Percentiles rank a stretch among this genome's conserved stretches.
phyloP scores from a whole-genome alignment of 2,329 filamentous ascomycete genomes.

The Claviceps cyperi region DNA sequence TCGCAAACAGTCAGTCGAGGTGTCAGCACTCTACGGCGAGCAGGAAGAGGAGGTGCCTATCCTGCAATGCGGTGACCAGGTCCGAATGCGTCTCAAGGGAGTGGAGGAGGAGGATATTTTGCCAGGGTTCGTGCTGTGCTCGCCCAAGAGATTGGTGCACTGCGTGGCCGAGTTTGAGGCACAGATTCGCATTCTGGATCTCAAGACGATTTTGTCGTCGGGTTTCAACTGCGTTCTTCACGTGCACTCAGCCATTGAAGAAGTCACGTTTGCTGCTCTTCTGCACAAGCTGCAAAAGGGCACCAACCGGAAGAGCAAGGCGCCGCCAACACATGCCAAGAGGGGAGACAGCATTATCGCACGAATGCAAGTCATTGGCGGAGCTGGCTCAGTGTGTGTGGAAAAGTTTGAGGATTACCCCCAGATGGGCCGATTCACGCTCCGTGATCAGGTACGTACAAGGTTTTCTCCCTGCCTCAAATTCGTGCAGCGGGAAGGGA shows the following conservation, averaged over 20 bases:
- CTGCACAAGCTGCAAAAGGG: conserved; percentile 94
- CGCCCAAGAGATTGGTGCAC: conserved; percentile 84
- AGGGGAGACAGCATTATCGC: conserved; percentile 77
- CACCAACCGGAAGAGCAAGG: conserved; percentile 85
- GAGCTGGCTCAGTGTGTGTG: conserved; percentile 75
- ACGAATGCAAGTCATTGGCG: conserved; percentile 72
- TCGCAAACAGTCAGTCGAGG: conserved; percentile 66
- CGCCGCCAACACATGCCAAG: conserved; percentile 81
- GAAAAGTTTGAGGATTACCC: conserved; percentile 94
- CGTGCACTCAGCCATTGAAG: conserved; percentile 93
- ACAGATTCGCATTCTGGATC: conserved; percentile 86
- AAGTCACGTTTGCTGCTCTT: conserved; percentile 79
- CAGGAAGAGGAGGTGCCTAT: conserved; percentile 79
- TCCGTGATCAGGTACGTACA: conserved; percentile 63
- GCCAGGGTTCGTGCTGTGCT: conserved; percentile 92
- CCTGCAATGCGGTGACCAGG: conserved; percentile 85
- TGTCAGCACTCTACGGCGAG: conserved; percentile 83
- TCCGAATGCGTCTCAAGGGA: conserved; percentile 80
- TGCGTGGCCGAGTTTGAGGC: conserved; percentile 84
- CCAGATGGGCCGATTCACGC: conserved; percentile 80
- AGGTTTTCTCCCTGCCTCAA: neutral
- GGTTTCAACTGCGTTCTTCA: conserved; percentile 98
- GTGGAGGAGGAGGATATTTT: conserved; percentile 95
- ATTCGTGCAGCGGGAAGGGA: no score
- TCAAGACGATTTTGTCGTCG: conserved; percentile 85